phyloP scores from a whole-genome alignment of 306 rosid genomes.

The Gillenia trifoliata region DNA sequence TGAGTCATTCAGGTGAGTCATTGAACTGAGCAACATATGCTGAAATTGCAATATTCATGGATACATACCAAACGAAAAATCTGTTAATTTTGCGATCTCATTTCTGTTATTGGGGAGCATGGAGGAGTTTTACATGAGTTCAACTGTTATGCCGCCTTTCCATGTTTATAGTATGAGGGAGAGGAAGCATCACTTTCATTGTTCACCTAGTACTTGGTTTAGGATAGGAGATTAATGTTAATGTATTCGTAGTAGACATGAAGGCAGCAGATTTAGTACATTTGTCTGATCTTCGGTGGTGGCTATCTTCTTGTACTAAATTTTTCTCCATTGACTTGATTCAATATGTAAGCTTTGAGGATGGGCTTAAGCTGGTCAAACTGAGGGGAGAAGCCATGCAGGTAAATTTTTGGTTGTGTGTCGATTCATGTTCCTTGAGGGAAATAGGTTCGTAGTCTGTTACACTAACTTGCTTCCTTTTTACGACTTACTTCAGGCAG shows the following conservation, averaged over 20 bases:
- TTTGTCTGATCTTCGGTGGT: neutral
- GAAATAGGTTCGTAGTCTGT: neutral
- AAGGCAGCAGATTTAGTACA: slow-evolving; percentile 11
- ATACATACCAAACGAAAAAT: neutral
- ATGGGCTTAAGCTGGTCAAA: slow-evolving; percentile 95
- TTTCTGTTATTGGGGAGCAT: neutral
- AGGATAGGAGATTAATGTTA: neutral
- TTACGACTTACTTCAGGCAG: slow-evolving; percentile 55
- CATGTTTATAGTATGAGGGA: neutral
- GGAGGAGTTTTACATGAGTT: neutral
- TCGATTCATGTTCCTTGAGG: neutral
- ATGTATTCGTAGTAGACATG: neutral
- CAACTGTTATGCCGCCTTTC: neutral
- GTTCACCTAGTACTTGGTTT: neutral
- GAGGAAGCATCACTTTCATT: slow-evolving; percentile 5
- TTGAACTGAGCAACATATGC: neutral
- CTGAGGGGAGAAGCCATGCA: slow-evolving; percentile 99
- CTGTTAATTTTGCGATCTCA: neutral
- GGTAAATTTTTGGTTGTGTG: slow-evolving; percentile 42
- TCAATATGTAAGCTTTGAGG: slow-evolving; percentile 76
- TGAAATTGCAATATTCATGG: neutral
- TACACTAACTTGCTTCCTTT: slow-evolving; percentile 5
- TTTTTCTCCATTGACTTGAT: slow-evolving; percentile 14
- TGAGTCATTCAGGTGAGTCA: slow-evolving; percentile 79
- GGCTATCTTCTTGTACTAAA: slow-evolving; percentile 11